Conservation (phyloP, 2,329 filamentous ascomycete genomes). For the Aphanocladium album region DNA sequence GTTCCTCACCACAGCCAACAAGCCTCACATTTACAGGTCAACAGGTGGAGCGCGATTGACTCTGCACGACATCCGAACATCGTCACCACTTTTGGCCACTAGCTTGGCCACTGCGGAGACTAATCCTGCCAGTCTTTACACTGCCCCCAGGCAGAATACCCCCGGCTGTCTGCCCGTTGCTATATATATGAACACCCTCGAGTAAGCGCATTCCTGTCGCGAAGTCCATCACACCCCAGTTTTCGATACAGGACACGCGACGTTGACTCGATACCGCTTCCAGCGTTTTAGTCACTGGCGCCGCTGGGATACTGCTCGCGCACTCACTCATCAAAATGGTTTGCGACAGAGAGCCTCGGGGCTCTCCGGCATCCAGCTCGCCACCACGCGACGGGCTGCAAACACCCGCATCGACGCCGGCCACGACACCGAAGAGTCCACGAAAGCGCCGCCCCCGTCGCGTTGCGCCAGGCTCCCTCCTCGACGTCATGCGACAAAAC, state of each 20-base stretch:
- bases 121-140: background rate
- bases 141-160: background rate
- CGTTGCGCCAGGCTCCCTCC: slow-evolving; percentile 44
- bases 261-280: background rate
- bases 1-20: background rate
- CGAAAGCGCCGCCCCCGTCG: slow-evolving; percentile 21
- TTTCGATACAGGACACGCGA: background rate
- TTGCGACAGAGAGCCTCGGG: background rate
- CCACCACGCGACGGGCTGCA: background rate
- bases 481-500: slow-evolving; percentile 47
- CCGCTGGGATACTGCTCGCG: slow-evolving; percentile 3
- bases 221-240: background rate
- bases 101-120: slow-evolving; percentile 3
- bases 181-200: slow-evolving; percentile 7
- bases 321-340: slow-evolving; percentile 7
- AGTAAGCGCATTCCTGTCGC: slow-evolving; percentile 4
- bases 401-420: background rate
- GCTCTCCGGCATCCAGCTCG: background rate
- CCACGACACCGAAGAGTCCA: background rate
- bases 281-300: background rate
- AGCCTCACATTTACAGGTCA: background rate
- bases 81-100: background rate
- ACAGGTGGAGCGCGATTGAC: background rate
- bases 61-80: background rate
- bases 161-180: background rate